phyloP scores from a whole-genome alignment of 192 early-diverging fungal species.

The Oehlia diaphana region DNA sequence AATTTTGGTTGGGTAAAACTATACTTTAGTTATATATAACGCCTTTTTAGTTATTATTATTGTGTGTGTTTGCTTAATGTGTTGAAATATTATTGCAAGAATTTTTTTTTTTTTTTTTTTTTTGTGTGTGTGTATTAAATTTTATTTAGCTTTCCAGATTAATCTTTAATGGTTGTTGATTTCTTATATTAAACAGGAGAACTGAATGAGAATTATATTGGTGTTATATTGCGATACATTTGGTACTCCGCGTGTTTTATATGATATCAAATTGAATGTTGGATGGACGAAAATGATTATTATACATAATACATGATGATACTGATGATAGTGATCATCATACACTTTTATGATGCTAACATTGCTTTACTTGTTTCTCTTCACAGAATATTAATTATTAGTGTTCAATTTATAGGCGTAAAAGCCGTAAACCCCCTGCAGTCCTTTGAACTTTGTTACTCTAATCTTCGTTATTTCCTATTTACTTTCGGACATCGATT shows the following conservation, averaged over 20 bases:
- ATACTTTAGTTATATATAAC: background rate
- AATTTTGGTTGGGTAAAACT: no score
- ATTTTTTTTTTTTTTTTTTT: background rate
- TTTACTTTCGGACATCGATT: no score
- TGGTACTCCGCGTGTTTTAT: background rate
- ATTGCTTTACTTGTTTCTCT: background rate
- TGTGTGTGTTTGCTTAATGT: background rate
- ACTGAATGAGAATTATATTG: background rate
- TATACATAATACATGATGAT: no score
- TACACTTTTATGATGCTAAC: background rate
- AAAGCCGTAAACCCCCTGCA: no score
- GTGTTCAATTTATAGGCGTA: no score
- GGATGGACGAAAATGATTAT: no score
- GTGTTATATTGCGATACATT: background rate
- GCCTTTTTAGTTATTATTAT: background rate
- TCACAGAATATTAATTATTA: background rate
- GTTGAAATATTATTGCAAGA: background rate
- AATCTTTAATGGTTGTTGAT: conserved; percentile 13
- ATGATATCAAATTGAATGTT: background rate
- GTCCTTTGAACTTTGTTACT: no score
- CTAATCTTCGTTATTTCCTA: no score
- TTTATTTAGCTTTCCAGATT: background rate
- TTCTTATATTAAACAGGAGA: background rate
- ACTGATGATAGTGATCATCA: background rate
- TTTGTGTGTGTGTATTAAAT: background rate